These are phyloP conservation scores for Coccomyxa sp. DNA, from an alignment of 139 green algal genomes.

Conservation along the genomic window DNA sequence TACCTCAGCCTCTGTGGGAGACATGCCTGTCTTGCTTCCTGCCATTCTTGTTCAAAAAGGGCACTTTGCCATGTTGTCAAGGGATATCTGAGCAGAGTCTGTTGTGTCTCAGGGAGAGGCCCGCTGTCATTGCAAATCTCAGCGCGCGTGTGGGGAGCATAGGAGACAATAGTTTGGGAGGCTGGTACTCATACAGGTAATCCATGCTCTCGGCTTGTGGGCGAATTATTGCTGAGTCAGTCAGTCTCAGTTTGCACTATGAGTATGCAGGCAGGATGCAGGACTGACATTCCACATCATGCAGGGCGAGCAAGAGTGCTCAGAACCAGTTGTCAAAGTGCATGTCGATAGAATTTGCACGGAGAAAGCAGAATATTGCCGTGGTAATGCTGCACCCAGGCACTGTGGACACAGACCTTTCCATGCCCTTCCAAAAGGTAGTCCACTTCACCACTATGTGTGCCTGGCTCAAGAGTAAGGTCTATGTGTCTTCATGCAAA, in stretches of 20 bases:
- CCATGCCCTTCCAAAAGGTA: conserved; percentile 64
- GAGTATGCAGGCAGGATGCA: neutral
- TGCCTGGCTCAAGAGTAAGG: neutral
- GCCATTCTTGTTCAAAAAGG: neutral
- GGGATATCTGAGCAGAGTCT: too few species aligned
- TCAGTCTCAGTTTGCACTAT: neutral
- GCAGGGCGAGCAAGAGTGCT: conserved; percentile 59
- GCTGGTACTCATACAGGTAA: conserved; percentile 79
- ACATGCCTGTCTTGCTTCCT: neutral
- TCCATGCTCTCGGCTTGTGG: neutral
- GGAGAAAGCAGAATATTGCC: conserved; percentile 46
- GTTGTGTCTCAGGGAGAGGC: conserved; percentile 27
- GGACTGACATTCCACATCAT: neutral
- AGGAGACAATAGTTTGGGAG: conserved; percentile 65
- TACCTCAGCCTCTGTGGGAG: neutral
- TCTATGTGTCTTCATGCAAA: neutral
- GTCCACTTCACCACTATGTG: neutral
- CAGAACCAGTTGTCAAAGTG: conserved; percentile 81
- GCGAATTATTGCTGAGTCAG: neutral
- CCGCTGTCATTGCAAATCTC: conserved; percentile 69
- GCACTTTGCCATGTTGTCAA: too few species aligned
- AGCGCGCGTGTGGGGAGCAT: conserved; percentile 72
- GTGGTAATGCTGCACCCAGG: conserved; percentile 77
- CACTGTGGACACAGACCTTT: conserved; percentile 76
- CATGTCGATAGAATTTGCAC: conserved; percentile 61